Evolutionary conservation across 2,329 filamentous ascomycete species (phyloP).

Genomic region (Hypoxylon sp.): DNA sequence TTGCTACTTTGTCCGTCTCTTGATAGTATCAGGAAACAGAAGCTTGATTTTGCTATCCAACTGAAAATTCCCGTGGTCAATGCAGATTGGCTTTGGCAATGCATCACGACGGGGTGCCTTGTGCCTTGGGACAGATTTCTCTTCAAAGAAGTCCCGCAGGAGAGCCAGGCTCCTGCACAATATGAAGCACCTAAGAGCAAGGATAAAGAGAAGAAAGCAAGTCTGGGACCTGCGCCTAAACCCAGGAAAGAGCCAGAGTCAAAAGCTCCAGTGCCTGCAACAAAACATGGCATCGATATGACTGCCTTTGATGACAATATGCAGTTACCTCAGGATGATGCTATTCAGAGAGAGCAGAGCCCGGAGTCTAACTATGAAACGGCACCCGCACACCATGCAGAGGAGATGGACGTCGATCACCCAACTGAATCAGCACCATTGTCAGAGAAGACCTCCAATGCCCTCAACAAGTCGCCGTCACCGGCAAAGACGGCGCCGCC

Average conservation of each 20-base stretch:
- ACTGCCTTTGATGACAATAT: slow-evolving; percentile 55
- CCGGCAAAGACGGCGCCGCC: slow-evolving; percentile 46
- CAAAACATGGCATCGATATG: slow-evolving; percentile 53
- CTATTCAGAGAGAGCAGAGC: slow-evolving; percentile 25
- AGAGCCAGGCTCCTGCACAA: slow-evolving; percentile 25
- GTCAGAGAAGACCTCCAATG: slow-evolving; percentile 55
- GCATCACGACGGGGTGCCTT: slow-evolving; percentile 69
- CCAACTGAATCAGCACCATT: slow-evolving; percentile 52
- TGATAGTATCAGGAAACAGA: slow-evolving; percentile 73
- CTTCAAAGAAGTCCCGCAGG: slow-evolving; percentile 60
- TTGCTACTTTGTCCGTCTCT: slow-evolving; percentile 79
- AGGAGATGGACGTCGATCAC: slow-evolving; percentile 46
- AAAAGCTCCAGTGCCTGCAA: slow-evolving; percentile 30
- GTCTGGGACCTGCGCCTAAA: slow-evolving; percentile 40
- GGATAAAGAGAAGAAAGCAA: slow-evolving; percentile 36
- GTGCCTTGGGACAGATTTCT: slow-evolving; percentile 61
- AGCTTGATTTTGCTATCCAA: slow-evolving; percentile 79
- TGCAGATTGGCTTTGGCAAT: slow-evolving; percentile 86
- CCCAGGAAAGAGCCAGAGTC: slow-evolving; percentile 31
- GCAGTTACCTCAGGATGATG: slow-evolving; percentile 35
- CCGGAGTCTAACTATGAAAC: slow-evolving; percentile 54
- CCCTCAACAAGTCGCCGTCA: slow-evolving; percentile 57
- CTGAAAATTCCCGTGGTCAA: slow-evolving; percentile 85
- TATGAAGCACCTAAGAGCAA: slow-evolving; percentile 32
- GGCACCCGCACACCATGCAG: slow-evolving; percentile 54